Conservation (phyloP, 2,329 filamentous ascomycete genomes). For the Didymella arachidicola region DNA sequence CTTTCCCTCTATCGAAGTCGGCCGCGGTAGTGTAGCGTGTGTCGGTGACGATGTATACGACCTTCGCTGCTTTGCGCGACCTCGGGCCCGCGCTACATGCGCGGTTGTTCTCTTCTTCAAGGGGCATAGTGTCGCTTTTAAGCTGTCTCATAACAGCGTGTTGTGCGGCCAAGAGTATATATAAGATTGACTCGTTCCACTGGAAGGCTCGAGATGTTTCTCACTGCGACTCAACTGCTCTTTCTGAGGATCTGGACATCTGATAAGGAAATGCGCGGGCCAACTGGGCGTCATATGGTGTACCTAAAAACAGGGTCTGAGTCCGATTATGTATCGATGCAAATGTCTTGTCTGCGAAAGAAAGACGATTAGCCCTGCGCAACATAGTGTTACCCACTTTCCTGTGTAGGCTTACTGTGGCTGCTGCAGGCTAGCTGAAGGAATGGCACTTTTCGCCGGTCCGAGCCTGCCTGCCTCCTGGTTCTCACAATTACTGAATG, state of each 20-base stretch:
- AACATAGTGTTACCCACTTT: not conserved
- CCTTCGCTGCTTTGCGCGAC: slow-evolving; percentile 8
- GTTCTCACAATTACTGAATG: not conserved
- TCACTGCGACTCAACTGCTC: not conserved
- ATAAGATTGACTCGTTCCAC: not conserved
- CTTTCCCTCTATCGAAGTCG: slow-evolving; percentile 30
- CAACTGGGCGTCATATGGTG: slow-evolving; percentile 4
- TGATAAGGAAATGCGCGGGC: not conserved
- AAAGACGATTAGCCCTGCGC: slow-evolving; percentile 1
- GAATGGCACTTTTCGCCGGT: slow-evolving; percentile 1
- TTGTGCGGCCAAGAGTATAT: not conserved
- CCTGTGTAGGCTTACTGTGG: slow-evolving; percentile 13
- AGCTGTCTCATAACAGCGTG: not conserved
- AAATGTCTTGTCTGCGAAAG: not conserved
- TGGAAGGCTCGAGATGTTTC: slow-evolving; percentile 1
- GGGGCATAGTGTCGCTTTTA: slow-evolving; percentile 1
- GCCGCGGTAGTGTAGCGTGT: slow-evolving; percentile 28
- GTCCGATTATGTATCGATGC: not conserved
- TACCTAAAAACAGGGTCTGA: slow-evolving; percentile 5
- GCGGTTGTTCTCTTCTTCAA: slow-evolving; percentile 1
- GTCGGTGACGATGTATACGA: slow-evolving; percentile 36
- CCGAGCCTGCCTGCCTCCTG: slow-evolving; percentile 3
- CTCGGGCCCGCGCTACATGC: slow-evolving; percentile 2
- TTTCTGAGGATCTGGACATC: slow-evolving; percentile 2
- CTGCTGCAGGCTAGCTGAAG: slow-evolving; percentile 9